phyloP scores from a whole-genome alignment of 2,329 filamentous ascomycete genomes.

The Aspergillus brunneoviolaceus region DNA sequence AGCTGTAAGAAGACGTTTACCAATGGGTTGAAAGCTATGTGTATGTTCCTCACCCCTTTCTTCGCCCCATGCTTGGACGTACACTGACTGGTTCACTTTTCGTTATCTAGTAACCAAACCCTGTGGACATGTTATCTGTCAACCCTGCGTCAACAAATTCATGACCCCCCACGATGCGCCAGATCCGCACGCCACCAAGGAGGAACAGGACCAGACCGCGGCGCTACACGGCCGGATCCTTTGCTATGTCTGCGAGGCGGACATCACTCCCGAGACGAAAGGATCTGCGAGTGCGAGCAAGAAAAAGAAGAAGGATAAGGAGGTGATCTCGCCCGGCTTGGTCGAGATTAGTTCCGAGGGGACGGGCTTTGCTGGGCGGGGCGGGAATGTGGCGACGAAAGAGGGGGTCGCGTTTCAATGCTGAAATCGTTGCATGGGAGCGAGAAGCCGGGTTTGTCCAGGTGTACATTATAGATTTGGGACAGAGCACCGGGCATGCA shows the following conservation, averaged over 20 bases:
- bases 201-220: slow-evolving; percentile 43
- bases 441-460: background rate
- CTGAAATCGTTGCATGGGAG: slow-evolving; percentile 39
- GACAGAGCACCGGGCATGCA: background rate
- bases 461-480: background rate
- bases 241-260: slow-evolving; percentile 85
- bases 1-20: slow-evolving; percentile 79
- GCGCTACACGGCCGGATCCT: slow-evolving; percentile 50
- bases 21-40: slow-evolving; percentile 77
- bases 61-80: background rate
- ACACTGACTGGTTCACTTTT: background rate
- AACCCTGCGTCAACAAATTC: slow-evolving; percentile 79
- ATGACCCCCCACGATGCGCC: slow-evolving; percentile 59
- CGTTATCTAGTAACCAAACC: slow-evolving; percentile 66
- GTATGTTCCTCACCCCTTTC: slow-evolving; percentile 31
- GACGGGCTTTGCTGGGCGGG: slow-evolving; percentile 88
- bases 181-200: slow-evolving; percentile 61
- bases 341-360: slow-evolving; percentile 82
- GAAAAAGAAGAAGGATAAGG: slow-evolving; percentile 46
- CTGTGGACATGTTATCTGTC: slow-evolving; percentile 89
- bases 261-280: slow-evolving; percentile 54
- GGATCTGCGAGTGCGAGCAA: slow-evolving; percentile 17
- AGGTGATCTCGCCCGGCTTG: slow-evolving; percentile 67
- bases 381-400: slow-evolving; percentile 77
- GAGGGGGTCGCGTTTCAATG: slow-evolving; percentile 80